Evolutionary conservation across 2,329 filamentous ascomycete species (phyloP), one percentile per base, ranked within the genome.

Genomic region (Monosporascus sp.): DNA sequence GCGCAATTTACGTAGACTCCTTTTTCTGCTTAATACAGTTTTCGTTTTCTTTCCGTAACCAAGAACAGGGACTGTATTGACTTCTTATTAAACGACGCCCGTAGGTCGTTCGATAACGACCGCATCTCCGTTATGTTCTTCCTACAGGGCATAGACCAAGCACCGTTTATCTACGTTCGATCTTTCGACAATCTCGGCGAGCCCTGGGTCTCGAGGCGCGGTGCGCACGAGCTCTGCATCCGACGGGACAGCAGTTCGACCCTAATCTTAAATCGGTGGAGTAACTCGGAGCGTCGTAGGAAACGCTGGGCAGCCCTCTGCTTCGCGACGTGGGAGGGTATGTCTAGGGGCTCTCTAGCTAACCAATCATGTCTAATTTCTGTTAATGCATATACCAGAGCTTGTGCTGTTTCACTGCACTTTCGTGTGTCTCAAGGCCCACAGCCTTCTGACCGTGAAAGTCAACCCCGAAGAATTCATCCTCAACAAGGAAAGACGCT

Each of bases 301-400:
- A 83, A 78, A 59, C 61, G 73, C 1, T 86, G 83, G 83, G 78
- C 79, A 1, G 73, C 69, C 4, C 65, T 86, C 6, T 78, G 73
- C 54, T 85, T 85, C 56, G 66, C 78, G 52, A 84, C 80, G 1
- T 85, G 80, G 80, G 83, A 85, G 73, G 80, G 82, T 82, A 60
- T 53, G 73, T 60, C 53, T 44, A 34, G 26, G 24, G 40, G 26
- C 19, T 16, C 27, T 8, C 19, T 11, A n/a, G 3, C 41, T 7
- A 38, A 16, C 7, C 17, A 16, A 51, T 44, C 19, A 47, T 48
- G 9, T 14, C 16, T 43, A 24, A 38, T 17, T 40, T 49, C 58
- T 61, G 26, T 60, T 52, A 61, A 61, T 38, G 64, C 53, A 7
- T 49, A 2, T 2, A 36, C 5, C 50, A 85, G 83, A 84, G 64